These are phyloP conservation scores for Colletotrichum sp. DNA, from an alignment of 2,329 filamentous ascomycete genomes.

Conservation along the genomic window DNA sequence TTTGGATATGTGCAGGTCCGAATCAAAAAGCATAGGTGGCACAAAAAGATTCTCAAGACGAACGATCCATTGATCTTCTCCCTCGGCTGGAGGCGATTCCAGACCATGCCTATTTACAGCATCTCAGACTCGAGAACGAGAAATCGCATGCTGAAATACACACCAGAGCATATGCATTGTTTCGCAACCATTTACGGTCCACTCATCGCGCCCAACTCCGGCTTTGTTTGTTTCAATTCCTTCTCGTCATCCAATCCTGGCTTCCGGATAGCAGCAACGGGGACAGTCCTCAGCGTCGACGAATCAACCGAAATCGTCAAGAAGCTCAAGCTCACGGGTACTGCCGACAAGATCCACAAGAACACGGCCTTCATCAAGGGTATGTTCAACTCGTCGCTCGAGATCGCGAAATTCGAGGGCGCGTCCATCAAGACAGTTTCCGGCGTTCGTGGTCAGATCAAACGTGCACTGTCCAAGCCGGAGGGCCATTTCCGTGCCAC, in stretches of 20 bases:
- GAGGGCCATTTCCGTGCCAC: conserved; percentile 97
- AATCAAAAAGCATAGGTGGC: conserved; percentile 97
- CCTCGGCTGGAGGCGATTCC: conserved; percentile 94
- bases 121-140: conserved; percentile 92
- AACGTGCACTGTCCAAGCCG: conserved; percentile 89
- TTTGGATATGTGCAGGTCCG: conserved; percentile 95
- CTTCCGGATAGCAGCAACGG: conserved; percentile 93
- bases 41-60: conserved; percentile 98
- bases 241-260: conserved; percentile 85
- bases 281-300: conserved; percentile 91
- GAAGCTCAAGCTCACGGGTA: conserved; percentile 95
- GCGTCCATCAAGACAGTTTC: conserved; percentile 96
- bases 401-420: conserved; percentile 98
- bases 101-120: conserved; percentile 90
- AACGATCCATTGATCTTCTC: conserved; percentile 98
- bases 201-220: conserved; percentile 92
- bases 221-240: conserved; percentile 92
- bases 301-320: conserved; percentile 98
- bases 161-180: conserved; percentile 99
- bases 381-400: conserved; percentile 93
- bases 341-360: conserved; percentile 97
- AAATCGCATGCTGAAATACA: conserved; percentile 99
- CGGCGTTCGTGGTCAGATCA: conserved; percentile 95
- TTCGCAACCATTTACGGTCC: conserved; percentile 96
- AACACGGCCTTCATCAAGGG: conserved; percentile 99